Base-by-base conservation (phyloP, 805 yeast genomes). In the Saccharomycopsis vini region DNA sequence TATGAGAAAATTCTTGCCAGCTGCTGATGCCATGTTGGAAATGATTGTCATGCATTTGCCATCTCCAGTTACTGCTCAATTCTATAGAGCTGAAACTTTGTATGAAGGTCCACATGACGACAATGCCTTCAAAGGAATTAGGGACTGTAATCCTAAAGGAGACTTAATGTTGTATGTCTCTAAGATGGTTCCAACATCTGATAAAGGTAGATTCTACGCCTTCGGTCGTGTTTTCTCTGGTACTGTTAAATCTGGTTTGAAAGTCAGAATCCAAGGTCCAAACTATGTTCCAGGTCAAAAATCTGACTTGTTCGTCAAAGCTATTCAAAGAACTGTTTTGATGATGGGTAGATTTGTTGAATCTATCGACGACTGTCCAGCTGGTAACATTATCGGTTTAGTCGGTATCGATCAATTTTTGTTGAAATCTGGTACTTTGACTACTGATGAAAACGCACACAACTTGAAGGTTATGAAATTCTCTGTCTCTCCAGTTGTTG, bases 101-200 rank as follows among this genome's bases (percentile, higher is more conserved):
- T 90, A 90, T 79, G 97, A 90, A 78, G 98, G 98, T 79, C 98
- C 98, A 71, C 54, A 82, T 60, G 92, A 83, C 66, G 98, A 90
- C 69, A 81, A 81, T 62, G 75, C 81, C 64, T 86, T 89, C 75
- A 69, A 75, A 54, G 95, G 95, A 63, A 90, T 90, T 76, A 88
- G 82, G 79, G 81, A 84, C 81, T 90, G 98, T 83, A 97, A 90
- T 76, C 95, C 97, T 66, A 81, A 71, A 64, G 95, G 95, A 62
- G 97, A 90, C 68, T 83, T 90, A 67, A 90, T 90, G 98, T 80
- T 90, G 67, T 90, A 90, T 88, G 92, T 90, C 66, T 92, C 97
- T 74, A 90, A 90, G 95, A 90, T 90, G 98, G 97, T 90, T 60
- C 98, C 98, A 73, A 90, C 98, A 69, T 90, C 97, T 61, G 98